Conservation (phyloP, 176 grass and related monocot species). For the Aegilops umbellulata region DNA sequence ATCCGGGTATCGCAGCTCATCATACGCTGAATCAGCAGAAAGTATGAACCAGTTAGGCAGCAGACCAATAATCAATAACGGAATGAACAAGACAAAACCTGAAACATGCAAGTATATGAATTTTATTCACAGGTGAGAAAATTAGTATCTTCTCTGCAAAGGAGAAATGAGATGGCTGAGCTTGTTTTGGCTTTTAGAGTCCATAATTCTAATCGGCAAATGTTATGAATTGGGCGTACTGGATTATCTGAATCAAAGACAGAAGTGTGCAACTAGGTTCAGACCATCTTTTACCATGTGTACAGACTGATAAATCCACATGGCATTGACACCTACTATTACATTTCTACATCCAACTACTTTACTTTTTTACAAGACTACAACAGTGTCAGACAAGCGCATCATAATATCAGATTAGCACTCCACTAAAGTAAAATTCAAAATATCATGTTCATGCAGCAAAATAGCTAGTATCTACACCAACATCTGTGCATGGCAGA, state of each 20-base stretch:
- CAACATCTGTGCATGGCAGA: background rate
- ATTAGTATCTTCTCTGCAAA: background rate
- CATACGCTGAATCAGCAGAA: too few relatives aligned
- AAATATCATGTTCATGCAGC: background rate
- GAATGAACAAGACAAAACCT: background rate
- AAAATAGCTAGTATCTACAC: background rate
- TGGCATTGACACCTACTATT: background rate
- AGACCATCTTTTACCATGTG: background rate
- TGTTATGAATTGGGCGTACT: background rate
- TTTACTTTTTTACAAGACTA: background rate
- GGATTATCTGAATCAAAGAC: background rate
- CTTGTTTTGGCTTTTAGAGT: background rate
- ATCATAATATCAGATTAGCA: background rate
- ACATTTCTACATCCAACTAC: background rate
- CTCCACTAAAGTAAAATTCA: background rate
- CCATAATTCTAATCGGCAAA: background rate
- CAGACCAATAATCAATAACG: background rate
- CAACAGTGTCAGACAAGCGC: background rate
- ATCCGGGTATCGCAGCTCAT: background rate
- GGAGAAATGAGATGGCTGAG: background rate
- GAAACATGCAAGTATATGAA: background rate
- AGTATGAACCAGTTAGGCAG: background rate
- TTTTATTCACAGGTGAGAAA: background rate
- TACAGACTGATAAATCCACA: background rate
- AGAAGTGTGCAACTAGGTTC: background rate